phyloP scores from a whole-genome alignment of 352 stramenopile species.

The Pythium monospermum region DNA sequence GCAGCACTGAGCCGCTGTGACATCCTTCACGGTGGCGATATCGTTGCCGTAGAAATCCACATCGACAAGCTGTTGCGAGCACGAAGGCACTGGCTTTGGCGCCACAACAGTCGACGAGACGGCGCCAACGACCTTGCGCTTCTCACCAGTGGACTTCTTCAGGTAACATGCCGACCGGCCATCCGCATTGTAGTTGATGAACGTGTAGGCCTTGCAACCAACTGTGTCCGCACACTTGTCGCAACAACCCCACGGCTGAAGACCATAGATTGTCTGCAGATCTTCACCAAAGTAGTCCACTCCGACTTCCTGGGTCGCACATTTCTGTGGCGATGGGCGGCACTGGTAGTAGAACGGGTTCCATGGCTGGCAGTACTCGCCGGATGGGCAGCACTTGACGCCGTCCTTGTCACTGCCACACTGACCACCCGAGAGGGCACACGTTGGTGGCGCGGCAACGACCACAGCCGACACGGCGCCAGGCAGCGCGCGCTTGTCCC shows the following conservation, averaged over 20 bases:
- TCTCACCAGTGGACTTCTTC: slow-evolving; percentile 11
- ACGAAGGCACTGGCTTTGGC: slow-evolving; percentile 15
- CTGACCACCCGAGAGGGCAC: neutral
- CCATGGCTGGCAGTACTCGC: slow-evolving; percentile 38
- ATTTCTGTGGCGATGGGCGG: slow-evolving; percentile 23
- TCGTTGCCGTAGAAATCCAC: slow-evolving; percentile 42
- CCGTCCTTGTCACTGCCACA: slow-evolving; percentile 19
- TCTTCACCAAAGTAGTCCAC: slow-evolving; percentile 34
- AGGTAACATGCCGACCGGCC: slow-evolving; percentile 22
- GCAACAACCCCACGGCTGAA: slow-evolving; percentile 35
- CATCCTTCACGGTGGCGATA: slow-evolving; percentile 30
- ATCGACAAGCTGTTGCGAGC: slow-evolving; percentile 27
- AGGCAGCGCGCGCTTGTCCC: slow-evolving; percentile 17
- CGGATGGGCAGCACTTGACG: slow-evolving; percentile 30
- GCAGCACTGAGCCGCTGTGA: slow-evolving; percentile 36
- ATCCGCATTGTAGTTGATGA: slow-evolving; percentile 31
- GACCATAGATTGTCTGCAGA: slow-evolving; percentile 29
- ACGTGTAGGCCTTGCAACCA: slow-evolving; percentile 47
- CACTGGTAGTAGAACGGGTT: slow-evolving; percentile 36
- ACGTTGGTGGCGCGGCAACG: neutral
- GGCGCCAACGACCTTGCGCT: slow-evolving; percentile 26
- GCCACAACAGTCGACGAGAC: slow-evolving; percentile 22
- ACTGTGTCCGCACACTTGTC: slow-evolving; percentile 22
- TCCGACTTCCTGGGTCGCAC: slow-evolving; percentile 27
- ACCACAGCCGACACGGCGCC: slow-evolving; percentile 31